phyloP scores from a whole-genome alignment of 805 yeast species.

The Lipomyces yamadae region DNA sequence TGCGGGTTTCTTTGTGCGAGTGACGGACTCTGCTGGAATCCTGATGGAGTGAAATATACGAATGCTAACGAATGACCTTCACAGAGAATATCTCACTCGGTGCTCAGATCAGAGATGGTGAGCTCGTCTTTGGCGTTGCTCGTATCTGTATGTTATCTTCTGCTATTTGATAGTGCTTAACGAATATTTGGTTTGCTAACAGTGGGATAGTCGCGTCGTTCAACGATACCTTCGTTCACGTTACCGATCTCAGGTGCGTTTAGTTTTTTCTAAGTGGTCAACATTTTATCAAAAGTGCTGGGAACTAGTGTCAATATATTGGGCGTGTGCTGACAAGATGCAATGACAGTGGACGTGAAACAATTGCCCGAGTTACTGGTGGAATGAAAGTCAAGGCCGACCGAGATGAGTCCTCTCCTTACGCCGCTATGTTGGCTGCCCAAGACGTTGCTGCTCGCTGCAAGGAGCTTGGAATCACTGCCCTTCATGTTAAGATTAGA shows the following conservation, averaged over 20 bases:
- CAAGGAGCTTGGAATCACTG: slow-evolving; percentile 99
- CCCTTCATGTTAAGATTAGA: slow-evolving; percentile 99
- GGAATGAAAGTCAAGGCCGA: slow-evolving; percentile 99
- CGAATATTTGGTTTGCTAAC: slow-evolving; percentile 1
- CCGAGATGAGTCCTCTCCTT: slow-evolving; percentile 99
- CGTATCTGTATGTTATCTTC: slow-evolving; percentile 66
- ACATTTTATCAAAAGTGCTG: neutral
- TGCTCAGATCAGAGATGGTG: slow-evolving; percentile 92
- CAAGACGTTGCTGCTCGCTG: slow-evolving; percentile 99
- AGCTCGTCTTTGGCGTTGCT: slow-evolving; percentile 99
- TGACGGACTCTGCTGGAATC: neutral
- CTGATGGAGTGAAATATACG: neutral
- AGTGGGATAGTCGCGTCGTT: slow-evolving; percentile 73
- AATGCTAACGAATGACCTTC: neutral
- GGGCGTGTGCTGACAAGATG: neutral
- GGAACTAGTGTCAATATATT: neutral
- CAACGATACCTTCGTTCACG: slow-evolving; percentile 99
- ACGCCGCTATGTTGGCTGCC: slow-evolving; percentile 99
- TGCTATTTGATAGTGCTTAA: neutral
- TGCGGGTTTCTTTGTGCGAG: neutral
- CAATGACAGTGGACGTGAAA: slow-evolving; percentile 87
- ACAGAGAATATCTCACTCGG: slow-evolving; percentile 60
- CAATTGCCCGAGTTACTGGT: slow-evolving; percentile 99
- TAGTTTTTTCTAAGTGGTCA: neutral
- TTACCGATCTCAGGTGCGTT: slow-evolving; percentile 74